phyloP scores from a whole-genome alignment of 1,284 basidiomycete genomes.

The Stereum hirsutum region DNA sequence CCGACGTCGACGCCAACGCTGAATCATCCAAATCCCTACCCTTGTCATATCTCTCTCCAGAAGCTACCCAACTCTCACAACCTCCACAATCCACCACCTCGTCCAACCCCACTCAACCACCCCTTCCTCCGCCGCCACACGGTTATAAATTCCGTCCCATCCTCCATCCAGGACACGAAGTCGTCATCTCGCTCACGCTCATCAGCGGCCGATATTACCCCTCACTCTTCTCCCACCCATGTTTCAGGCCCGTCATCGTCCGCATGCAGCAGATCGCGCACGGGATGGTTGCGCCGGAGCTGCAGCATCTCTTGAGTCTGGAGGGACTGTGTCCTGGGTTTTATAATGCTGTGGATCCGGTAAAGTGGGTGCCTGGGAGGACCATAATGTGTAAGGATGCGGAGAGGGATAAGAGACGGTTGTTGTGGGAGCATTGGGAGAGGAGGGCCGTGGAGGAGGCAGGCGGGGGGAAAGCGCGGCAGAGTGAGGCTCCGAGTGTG shows the following conservation, averaged over 20 bases:
- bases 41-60: background rate
- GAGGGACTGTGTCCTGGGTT: conserved; percentile 12
- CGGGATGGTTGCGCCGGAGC: too few relatives aligned
- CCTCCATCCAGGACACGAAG: conserved; percentile 51
- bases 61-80: background rate
- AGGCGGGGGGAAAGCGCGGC: too few relatives aligned
- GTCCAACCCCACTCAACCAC: conserved; percentile 11
- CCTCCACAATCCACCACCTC: too few relatives aligned
- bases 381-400: conserved; percentile 11
- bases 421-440: too few relatives aligned
- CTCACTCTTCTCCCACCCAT: conserved; percentile 49
- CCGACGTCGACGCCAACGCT: too few relatives aligned
- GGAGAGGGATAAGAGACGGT: conserved; percentile 12
- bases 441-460: too few relatives aligned
- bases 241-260: conserved; percentile 31
- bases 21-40: background rate
- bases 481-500: too few relatives aligned
- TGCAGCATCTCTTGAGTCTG: conserved; percentile 10
- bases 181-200: conserved; percentile 52
- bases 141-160: conserved; percentile 66
- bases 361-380: conserved; percentile 9
- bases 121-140: conserved; percentile 49
- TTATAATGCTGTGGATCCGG: conserved; percentile 12
- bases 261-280: too few relatives aligned
- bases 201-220: conserved; percentile 73